These are phyloP conservation scores for Cyberlindnera saturnus DNA, from an alignment of 805 yeast genomes.

Conservation along the genomic window DNA sequence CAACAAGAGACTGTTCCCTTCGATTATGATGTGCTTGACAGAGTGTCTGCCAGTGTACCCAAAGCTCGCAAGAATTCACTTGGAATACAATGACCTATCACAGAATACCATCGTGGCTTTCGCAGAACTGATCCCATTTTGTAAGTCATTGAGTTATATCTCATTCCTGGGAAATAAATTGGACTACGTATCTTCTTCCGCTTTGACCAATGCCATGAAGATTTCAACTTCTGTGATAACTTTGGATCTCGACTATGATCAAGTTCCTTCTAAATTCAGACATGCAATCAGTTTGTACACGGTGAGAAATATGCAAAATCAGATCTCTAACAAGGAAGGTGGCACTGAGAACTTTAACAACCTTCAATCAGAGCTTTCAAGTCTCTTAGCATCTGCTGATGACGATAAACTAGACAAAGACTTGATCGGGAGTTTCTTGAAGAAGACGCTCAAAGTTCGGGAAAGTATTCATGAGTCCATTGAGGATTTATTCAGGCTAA, in stretches of 20 bases:
- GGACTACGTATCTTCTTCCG: conserved; percentile 54
- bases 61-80: conserved; percentile 55
- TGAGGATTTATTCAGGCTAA: conserved; percentile 52
- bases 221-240: conserved; percentile 57
- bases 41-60: conserved; percentile 68
- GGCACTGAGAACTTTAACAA: conserved; percentile 40
- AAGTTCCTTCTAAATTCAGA: conserved; percentile 50
- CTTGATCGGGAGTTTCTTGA: conserved; percentile 28
- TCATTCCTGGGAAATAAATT: conserved; percentile 65
- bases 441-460: conserved; percentile 32
- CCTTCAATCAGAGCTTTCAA: conserved; percentile 45
- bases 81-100: conserved; percentile 63
- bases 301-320: conserved; percentile 71
- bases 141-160: conserved; percentile 56
- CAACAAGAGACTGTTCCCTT: conserved; percentile 66
- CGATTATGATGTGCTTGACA: conserved; percentile 43
- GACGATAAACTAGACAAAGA: conserved; percentile 20
- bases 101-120: conserved; percentile 51
- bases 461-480: conserved; percentile 40
- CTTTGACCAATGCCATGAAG: conserved; percentile 62
- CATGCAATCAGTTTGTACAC: conserved; percentile 71
- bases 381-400: conserved; percentile 31
- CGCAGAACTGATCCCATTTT: conserved; percentile 67
- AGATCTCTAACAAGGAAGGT: conserved; percentile 27
- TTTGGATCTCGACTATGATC: conserved; percentile 57